These are phyloP conservation scores for Russula compacta DNA, from an alignment of 768 basidiomycete species.

Conservation along the genomic window DNA sequence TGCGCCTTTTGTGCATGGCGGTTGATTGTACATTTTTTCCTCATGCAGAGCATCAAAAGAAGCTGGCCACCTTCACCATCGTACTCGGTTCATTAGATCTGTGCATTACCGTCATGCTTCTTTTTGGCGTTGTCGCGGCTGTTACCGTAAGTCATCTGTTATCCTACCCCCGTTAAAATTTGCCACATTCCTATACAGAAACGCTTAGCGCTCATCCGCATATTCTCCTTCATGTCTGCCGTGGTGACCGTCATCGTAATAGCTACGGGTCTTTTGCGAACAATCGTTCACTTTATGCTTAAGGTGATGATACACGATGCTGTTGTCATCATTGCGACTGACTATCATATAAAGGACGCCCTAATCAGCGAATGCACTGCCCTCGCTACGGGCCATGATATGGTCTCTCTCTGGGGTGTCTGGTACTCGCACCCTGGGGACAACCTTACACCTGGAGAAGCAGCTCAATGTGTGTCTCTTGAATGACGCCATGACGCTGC, in stretches of 20 bases:
- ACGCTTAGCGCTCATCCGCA: conserved; percentile 42
- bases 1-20: neutral
- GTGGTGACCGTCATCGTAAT: conserved; percentile 40
- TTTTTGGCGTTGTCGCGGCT: conserved; percentile 46
- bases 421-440: conserved; percentile 24
- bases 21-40: neutral
- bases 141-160: conserved; percentile 34
- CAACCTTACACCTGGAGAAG: conserved; percentile 28
- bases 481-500: neutral
- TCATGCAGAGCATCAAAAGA: conserved; percentile 34
- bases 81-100: conserved; percentile 53
- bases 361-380: conserved; percentile 48
- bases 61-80: conserved; percentile 45
- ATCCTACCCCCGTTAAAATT: neutral
- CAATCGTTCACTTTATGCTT: conserved; percentile 56
- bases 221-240: conserved; percentile 46
- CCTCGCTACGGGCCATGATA: conserved; percentile 29
- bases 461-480: conserved; percentile 37
- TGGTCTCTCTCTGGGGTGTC: conserved; percentile 25
- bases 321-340: neutral
- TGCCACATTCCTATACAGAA: conserved; percentile 30
- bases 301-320: conserved; percentile 38
- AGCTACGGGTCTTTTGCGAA: conserved; percentile 44
- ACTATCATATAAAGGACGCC: conserved; percentile 34
- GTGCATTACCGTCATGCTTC: conserved; percentile 41